Base-by-base conservation (phyloP, 2,329 filamentous ascomycete genomes). In the Penicillium psychrosexuale region DNA sequence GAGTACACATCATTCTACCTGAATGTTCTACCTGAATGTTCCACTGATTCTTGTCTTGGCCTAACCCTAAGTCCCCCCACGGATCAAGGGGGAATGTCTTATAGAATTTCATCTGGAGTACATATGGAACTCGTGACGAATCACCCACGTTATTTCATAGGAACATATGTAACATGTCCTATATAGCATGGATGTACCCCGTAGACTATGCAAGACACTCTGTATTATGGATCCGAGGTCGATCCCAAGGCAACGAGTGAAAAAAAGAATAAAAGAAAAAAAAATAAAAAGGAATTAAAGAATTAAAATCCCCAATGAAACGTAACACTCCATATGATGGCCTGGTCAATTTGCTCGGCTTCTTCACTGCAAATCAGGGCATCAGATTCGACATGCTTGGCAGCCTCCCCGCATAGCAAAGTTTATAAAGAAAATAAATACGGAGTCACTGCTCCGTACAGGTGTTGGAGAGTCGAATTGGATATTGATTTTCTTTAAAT, bases 401-500 rank as follows among this genome's bases (percentile, higher is more conserved):
- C 61, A 62, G 61, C 53, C 55, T 64, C 57, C 63, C 63, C 63
- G 62, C 63, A 66, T 61, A 52, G 22, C 62, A 63, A 63, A 62
- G 59, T 64, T 59, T 62, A 55, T 62, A 24, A 53, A 54, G 31
- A 7, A 9, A 34, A 31, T 6, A 19, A 28, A 24, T 48, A 17
- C 28, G 28, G n/a, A 17, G 19, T 19, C 19, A 19, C 19, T 19
- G 19, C 19, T 19, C 19, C 19, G 22, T 27, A 5, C 7, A 12
- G 9, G 11, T 3, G 22, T 5, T 24, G 22, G 22, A 24, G 22
- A 5, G 22, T 9, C n/a, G 38, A 27, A 8, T 40, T 6, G 30
- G 15, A n/a, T 13, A 27, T 44, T 27, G 4, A 27, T 36, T 37
- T 17, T 17, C 12, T 15, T 3, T n/a, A 9, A 40, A 38, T 47